These are phyloP conservation scores for Pichia sp. DNA, from an alignment of 1,139 yeast species.

Conservation along the genomic window DNA sequence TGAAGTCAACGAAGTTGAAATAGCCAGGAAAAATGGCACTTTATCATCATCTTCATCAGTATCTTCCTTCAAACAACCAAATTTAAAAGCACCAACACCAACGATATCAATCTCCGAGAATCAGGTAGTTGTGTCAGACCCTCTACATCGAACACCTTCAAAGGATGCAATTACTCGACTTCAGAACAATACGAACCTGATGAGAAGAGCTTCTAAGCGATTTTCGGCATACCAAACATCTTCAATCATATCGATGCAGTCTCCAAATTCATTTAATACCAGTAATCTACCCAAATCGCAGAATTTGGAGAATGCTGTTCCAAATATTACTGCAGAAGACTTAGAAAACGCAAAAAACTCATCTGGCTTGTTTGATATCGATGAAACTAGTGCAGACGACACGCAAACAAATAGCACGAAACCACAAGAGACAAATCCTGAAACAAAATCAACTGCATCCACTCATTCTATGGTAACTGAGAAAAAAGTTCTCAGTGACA, in stretches of 20 bases:
- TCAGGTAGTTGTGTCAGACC: constrained; percentile 6
- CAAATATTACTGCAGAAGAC: constrained; percentile 11
- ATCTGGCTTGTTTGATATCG: constrained; percentile 3
- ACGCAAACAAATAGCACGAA: too few relatives aligned
- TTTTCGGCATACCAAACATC: constrained; percentile 81
- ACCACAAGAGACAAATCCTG: too few relatives aligned
- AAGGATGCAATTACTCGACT: constrained; percentile 64
- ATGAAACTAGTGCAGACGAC: too few relatives aligned
- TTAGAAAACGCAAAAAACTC: constrained; percentile 10
- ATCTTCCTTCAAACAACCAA: constrained; percentile 4
- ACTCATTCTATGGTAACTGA: too few relatives aligned
- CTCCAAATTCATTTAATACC: constrained; percentile 11
- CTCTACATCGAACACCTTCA: constrained; percentile 5
- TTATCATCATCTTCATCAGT: constrained; percentile 5
- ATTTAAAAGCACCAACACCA: background rate
- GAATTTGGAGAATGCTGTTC: constrained; percentile 18
- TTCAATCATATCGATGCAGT: constrained; percentile 24
- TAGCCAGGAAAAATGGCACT: constrained; percentile 1
- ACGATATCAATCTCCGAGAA: background rate
- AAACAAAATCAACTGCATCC: too few relatives aligned
- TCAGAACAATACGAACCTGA: constrained; percentile 74
- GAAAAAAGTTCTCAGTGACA: background rate
- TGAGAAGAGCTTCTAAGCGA: constrained; percentile 85
- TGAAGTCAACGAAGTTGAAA: constrained; percentile 17
- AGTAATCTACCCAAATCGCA: constrained; percentile 14